Percentiles rank a stretch among this genome's conserved stretches.
Conservation (phyloP, 2,329 filamentous ascomycete species). For the Hymenotorrendiella dingleyae region DNA sequence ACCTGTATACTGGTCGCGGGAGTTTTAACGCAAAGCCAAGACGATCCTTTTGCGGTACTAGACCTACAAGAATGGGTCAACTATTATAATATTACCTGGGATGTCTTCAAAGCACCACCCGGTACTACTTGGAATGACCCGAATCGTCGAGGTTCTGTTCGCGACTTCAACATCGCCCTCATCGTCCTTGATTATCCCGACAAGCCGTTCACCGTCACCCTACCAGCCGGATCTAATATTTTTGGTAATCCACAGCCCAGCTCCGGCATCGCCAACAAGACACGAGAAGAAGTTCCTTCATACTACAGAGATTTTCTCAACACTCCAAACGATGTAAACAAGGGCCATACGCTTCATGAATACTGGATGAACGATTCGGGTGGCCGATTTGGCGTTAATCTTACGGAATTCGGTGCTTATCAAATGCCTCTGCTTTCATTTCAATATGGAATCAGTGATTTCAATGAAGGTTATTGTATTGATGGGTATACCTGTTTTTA, state of each 20-base stretch:
- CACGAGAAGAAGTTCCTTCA: constrained; percentile 7
- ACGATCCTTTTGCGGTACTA: constrained; percentile 6
- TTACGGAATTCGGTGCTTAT: constrained; percentile 13
- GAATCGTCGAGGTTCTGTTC: constrained; percentile 8
- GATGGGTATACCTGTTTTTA: constrained; percentile 4
- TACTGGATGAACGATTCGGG: constrained; percentile 16
- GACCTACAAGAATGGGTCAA: constrained; percentile 10
- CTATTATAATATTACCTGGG: constrained; percentile 9
- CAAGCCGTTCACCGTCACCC: constrained; percentile 8
- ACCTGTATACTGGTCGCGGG: too few relatives aligned
- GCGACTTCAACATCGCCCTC: constrained; percentile 16
- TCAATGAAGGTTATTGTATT: constrained; percentile 8
- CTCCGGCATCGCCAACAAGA: constrained; percentile 3
- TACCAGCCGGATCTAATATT: constrained; percentile 8
- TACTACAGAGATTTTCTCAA: constrained; percentile 16
- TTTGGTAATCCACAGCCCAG: constrained; percentile 13
- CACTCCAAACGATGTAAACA: constrained; percentile 10
- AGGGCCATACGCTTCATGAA: constrained; percentile 14
- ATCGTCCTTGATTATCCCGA: constrained; percentile 12
- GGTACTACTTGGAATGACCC: constrained; percentile 13
- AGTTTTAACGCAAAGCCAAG: too few relatives aligned
- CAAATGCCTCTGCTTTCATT: constrained; percentile 8
- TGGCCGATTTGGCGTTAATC: constrained; percentile 14
- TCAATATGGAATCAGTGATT: constrained; percentile 11
- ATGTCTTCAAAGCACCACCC: constrained; percentile 10